A percentile compares a stretch with the other conserved stretches of the same genome.
These are phyloP conservation scores for Nicotiana paniculata DNA, from an alignment of 257 asterid genomes.

Conservation along the genomic window DNA sequence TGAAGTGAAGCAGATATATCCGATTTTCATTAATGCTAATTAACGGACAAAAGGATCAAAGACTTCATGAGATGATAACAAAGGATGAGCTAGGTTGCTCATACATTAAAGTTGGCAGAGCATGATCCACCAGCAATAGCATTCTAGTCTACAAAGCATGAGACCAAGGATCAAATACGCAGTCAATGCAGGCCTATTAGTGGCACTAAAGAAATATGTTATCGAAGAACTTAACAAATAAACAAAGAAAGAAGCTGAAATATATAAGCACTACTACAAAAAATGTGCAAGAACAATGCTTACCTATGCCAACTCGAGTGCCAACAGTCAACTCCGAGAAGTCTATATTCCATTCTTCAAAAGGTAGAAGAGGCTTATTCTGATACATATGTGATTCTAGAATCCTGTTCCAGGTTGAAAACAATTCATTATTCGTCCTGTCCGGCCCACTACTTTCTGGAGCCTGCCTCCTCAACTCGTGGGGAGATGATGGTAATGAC, in stretches of 20 bases:
- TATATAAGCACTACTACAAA: background rate
- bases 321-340: slow-evolving; percentile 84
- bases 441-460: slow-evolving; percentile 23
- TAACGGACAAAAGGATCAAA: background rate
- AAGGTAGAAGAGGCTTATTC: slow-evolving; percentile 76
- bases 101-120: background rate
- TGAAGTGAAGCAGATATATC: background rate
- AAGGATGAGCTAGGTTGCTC: background rate
- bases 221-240: background rate
- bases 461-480: slow-evolving; percentile 58
- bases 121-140: background rate
- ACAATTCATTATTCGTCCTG: slow-evolving; percentile 53
- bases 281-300: slow-evolving; percentile 16
- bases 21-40: background rate
- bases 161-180: background rate
- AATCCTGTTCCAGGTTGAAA: slow-evolving; percentile 81
- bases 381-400: slow-evolving; percentile 71
- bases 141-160: background rate
- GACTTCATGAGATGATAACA: background rate
- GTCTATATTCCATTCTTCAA: slow-evolving; percentile 89
- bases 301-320: slow-evolving; percentile 95
- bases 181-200: background rate
- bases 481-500: slow-evolving; percentile 94
- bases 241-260: background rate
- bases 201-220: background rate